These are phyloP conservation scores for Sphagnum contortum DNA, from an alignment of 225 moss, liverwort and hornwort genomes.

Conservation along the genomic window DNA sequence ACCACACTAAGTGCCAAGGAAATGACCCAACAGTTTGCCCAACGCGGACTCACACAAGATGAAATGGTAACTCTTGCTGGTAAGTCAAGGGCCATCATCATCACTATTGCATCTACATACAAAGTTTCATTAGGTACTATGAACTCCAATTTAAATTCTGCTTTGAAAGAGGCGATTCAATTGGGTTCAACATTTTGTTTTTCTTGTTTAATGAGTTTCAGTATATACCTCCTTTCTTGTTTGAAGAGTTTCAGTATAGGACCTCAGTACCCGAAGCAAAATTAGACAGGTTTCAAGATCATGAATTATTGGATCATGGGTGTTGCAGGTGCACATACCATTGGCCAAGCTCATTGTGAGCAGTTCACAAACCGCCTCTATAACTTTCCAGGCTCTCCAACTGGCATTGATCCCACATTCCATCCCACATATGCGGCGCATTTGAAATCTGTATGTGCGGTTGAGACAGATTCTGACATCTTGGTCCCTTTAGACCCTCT, in stretches of 20 bases:
- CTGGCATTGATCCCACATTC: conserved; percentile 38
- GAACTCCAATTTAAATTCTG: too few species aligned
- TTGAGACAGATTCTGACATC: conserved; percentile 21
- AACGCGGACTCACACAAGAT: conserved; percentile 42
- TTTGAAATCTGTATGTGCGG: conserved; percentile 33
- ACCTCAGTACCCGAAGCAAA: too few species aligned
- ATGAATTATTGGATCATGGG: too few species aligned
- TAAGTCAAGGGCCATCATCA: not conserved
- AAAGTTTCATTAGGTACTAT: too few species aligned
- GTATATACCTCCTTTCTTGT: too few species aligned
- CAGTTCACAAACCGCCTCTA: conserved; percentile 32
- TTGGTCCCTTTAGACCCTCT: conserved; percentile 34
- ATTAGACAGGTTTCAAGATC: too few species aligned
- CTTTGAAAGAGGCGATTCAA: too few species aligned
- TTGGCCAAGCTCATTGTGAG: conserved; percentile 34
- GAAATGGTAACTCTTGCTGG: conserved; percentile 63
- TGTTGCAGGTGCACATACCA: conserved; percentile 41
- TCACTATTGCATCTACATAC: too few species aligned
- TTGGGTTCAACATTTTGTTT: too few species aligned
- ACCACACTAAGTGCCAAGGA: conserved; percentile 26
- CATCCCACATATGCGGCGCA: conserved; percentile 30
- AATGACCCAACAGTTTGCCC: conserved; percentile 35
- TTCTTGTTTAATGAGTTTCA: too few species aligned
- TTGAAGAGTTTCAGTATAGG: too few species aligned
- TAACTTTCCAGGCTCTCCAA: conserved; percentile 31